Evolutionary conservation across 2,329 filamentous ascomycete species (phyloP), one percentile per base, ranked within the genome.

Genomic region (Stagonosporopsis tanaceti): DNA sequence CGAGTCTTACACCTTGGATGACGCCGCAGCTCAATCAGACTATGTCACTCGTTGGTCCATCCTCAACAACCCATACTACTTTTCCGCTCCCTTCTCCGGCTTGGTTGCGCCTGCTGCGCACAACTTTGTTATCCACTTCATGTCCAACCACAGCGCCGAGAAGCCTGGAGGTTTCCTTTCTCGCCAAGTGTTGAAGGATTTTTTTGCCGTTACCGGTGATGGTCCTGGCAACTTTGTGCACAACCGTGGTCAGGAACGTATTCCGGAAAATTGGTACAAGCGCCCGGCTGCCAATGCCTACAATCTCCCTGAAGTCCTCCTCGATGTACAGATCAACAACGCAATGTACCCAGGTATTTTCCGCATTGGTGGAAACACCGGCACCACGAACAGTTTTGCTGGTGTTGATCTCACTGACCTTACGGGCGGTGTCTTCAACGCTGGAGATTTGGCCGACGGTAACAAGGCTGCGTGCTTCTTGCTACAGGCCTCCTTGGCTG

Each of bases 231-330:
- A 47, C 25, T 67, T 66, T 35, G 58, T 61, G 37, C 63, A 64
- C 47, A 61, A 59, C 41, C 55, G 41, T 12, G 65, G 65, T 1
- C 58, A 61, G 22, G 65, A 67, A 40, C 59, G 53, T n/a, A 67
- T 67, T 32, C 65, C 65, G 5, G 65, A 67, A 2, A 67, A 67
- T 46, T 62, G 58, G 61, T 66, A 61, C 35, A 61, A 60, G 40
- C 38, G 53, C n/a, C 50, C 48, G 2, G 2, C 35, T 30, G 15
- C 35, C 22, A 57, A 58, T 15, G 15, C 45, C 28, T 60, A 64
- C 38, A 67, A 47, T 14, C 14, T 50, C 9, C 44, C 53, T 3
- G 41, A 47, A 30, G 61, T 60, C 22, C 20, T 61, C 30, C 14
- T 53, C 2, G 63, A 64, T 48, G 56, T 63, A 6, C 47, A 59